These are phyloP conservation scores for Geosmithia flava DNA, from an alignment of 2,329 filamentous ascomycete species.

Conservation along the genomic window DNA sequence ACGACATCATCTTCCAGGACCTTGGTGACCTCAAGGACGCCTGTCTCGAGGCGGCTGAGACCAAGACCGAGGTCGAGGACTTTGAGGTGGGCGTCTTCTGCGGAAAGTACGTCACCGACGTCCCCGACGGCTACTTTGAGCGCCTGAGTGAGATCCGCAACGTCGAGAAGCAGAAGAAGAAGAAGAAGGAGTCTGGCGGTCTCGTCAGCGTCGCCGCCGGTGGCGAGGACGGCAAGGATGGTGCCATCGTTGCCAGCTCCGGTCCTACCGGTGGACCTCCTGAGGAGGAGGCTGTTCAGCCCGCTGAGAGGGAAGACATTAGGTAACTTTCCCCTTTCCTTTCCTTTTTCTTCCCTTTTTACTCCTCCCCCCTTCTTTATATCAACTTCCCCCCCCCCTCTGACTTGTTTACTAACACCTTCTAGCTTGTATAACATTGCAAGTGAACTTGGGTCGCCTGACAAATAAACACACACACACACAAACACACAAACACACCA, in stretches of 20 bases:
- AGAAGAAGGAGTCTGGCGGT: not conserved
- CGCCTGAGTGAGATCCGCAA: slow-evolving; percentile 62
- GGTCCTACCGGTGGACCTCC: slow-evolving; percentile 42
- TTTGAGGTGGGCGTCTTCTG: slow-evolving; percentile 93
- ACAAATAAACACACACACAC: not conserved
- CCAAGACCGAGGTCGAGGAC: slow-evolving; percentile 33
- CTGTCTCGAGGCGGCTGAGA: slow-evolving; percentile 59
- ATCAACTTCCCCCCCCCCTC: not conserved
- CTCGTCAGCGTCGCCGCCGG: not conserved
- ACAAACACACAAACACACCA: not conserved
- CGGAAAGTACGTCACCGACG: slow-evolving; percentile 72
- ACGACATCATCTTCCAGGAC: slow-evolving; percentile 42
- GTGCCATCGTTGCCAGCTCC: slow-evolving; percentile 9
- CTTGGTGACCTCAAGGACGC: slow-evolving; percentile 65
- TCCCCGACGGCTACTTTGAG: slow-evolving; percentile 71
- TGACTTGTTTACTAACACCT: not conserved
- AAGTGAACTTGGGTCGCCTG: not conserved
- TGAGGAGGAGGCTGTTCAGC: not conserved
- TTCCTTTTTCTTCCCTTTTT: too few relatives aligned
- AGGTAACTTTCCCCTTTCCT: slow-evolving; percentile 11
- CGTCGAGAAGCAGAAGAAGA: slow-evolving; percentile 31
- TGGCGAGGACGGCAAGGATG: not conserved
- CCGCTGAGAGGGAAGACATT: slow-evolving; percentile 14
- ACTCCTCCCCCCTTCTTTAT: too few relatives aligned
- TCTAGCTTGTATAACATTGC: not conserved